Conservation (phyloP, 2,329 filamentous ascomycete species). For the Diaporthe capsici region DNA sequence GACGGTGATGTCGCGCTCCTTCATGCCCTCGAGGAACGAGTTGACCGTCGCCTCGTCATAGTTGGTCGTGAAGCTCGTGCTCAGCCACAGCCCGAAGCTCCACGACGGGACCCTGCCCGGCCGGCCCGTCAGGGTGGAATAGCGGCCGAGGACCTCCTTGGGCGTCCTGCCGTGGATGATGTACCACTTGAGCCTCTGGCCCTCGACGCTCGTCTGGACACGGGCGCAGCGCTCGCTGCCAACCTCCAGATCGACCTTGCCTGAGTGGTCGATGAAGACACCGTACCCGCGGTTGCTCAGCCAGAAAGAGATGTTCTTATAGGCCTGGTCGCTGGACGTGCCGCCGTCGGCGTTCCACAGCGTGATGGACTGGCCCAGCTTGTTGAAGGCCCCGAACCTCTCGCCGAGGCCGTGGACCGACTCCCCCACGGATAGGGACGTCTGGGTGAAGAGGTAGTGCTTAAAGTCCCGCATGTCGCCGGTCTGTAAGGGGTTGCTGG, state of each 20-base stretch:
- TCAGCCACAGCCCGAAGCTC: conserved; percentile 84
- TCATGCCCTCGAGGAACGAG: conserved; percentile 78
- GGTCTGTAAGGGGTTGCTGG: conserved; percentile 66
- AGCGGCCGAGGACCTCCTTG: conserved; percentile 78
- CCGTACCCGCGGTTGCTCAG: conserved; percentile 82
- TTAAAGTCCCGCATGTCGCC: conserved; percentile 66
- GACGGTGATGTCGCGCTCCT: conserved; percentile 73
- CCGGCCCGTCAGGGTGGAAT: conserved; percentile 76
- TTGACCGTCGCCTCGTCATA: conserved; percentile 80
- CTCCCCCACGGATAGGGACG: conserved; percentile 70
- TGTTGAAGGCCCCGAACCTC: conserved; percentile 82
- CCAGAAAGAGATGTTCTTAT: conserved; percentile 81
- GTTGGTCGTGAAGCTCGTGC: conserved; percentile 81
- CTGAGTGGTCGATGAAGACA: conserved; percentile 80
- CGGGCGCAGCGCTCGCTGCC: conserved; percentile 81
- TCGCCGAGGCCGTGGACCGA: conserved; percentile 82
- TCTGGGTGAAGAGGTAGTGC: conserved; percentile 71
- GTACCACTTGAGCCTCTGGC: conserved; percentile 80
- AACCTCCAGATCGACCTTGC: conserved; percentile 79
- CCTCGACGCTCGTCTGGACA: conserved; percentile 77
- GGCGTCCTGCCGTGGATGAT: conserved; percentile 80
- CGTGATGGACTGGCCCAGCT: conserved; percentile 78
- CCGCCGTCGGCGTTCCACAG: conserved; percentile 77
- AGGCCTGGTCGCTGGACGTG: conserved; percentile 78
- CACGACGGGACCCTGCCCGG: conserved; percentile 77